phyloP scores from a whole-genome alignment of 2,329 filamentous ascomycete species.

The Fusarium miscanthi region DNA sequence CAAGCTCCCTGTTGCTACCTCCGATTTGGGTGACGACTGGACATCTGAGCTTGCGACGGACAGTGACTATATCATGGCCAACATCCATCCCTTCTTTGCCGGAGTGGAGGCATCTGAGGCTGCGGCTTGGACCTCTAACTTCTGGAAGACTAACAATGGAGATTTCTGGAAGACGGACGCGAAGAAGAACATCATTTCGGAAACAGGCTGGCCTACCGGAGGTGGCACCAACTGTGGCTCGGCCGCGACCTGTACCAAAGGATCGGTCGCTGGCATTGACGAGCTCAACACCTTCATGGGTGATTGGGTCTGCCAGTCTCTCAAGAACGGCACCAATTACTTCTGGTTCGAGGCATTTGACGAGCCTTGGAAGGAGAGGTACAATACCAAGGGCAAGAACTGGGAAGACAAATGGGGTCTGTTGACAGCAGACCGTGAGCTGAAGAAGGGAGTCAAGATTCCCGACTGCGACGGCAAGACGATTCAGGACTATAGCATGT shows the following conservation, averaged over 20 bases:
- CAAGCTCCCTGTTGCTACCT: constrained; percentile 82
- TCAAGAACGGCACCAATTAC: constrained; percentile 87
- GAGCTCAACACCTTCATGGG: constrained; percentile 89
- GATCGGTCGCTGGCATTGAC: constrained; percentile 80
- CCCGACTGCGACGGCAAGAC: constrained; percentile 86
- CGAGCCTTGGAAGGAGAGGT: constrained; percentile 90
- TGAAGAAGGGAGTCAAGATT: constrained; percentile 87
- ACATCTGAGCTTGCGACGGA: constrained; percentile 72
- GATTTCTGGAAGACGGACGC: constrained; percentile 71
- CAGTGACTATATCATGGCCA: constrained; percentile 93
- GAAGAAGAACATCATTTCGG: constrained; percentile 81
- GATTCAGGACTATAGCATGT: constrained; percentile 49
- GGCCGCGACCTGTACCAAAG: constrained; percentile 66
- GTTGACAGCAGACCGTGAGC: constrained; percentile 83
- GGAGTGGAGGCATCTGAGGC: constrained; percentile 76
- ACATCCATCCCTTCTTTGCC: constrained; percentile 96
- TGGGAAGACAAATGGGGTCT: constrained; percentile 98
- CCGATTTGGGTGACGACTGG: constrained; percentile 92
- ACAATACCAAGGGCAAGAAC: constrained; percentile 73
- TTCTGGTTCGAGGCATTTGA: constrained; percentile 99
- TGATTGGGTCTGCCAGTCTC: constrained; percentile 83
- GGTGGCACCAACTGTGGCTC: constrained; percentile 83
- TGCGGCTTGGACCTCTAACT: constrained; percentile 82
- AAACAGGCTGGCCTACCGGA: constrained; percentile 89
- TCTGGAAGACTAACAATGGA: constrained; percentile 80